A percentile compares a stretch with the other conserved stretches of the same genome.
These are phyloP conservation scores for Populus trichocarpa DNA, from an alignment of 441 rosid species.

Conservation along the genomic window DNA sequence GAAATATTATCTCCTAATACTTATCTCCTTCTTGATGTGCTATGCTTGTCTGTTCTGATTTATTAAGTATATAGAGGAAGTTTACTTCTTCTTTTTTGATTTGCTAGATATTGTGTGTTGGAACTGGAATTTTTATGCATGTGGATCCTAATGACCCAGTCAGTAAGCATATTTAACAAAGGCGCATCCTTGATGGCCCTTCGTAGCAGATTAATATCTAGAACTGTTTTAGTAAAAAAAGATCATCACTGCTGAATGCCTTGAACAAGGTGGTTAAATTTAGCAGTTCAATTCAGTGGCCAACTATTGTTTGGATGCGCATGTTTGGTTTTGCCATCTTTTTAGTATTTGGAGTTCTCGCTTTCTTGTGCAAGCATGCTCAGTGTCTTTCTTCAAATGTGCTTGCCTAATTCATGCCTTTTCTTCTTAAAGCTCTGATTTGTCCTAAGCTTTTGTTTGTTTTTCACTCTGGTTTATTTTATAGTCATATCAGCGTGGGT, in stretches of 20 bases:
- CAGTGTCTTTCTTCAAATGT: background rate
- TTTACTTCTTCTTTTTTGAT: background rate
- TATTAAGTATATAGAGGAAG: background rate
- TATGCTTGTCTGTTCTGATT: background rate
- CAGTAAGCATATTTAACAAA: background rate
- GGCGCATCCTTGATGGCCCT: background rate
- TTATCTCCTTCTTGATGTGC: background rate
- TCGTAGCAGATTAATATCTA: background rate
- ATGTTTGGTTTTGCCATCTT: background rate
- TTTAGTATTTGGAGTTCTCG: background rate
- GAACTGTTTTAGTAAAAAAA: background rate
- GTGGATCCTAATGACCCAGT: background rate
- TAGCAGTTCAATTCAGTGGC: background rate
- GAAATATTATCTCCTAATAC: conserved; percentile 6
- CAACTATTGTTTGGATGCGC: background rate
- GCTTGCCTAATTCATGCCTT: background rate
- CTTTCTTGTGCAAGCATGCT: background rate
- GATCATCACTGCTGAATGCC: background rate
- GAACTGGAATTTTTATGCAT: background rate
- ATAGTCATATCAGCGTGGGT: background rate
- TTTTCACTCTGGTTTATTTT: background rate
- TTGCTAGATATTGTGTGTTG: background rate
- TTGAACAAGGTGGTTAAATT: background rate
- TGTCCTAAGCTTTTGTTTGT: background rate
- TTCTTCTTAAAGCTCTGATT: background rate